phyloP scores from a whole-genome alignment of 139 green algal genomes.

The Chlorella sp. region DNA sequence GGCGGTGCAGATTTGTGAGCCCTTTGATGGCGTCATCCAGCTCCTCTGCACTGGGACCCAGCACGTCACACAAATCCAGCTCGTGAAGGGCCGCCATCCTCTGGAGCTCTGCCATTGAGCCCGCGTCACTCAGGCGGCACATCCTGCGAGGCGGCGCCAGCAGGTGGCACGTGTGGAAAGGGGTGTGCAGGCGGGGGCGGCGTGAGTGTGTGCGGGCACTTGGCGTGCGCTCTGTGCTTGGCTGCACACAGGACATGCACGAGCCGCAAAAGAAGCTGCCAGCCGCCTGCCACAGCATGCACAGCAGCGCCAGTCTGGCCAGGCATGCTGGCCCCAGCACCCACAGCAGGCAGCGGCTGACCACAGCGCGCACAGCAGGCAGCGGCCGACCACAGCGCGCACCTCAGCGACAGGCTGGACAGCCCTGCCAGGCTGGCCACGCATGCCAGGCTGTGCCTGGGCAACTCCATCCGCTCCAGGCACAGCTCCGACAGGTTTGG shows the following conservation, averaged over 20 bases:
- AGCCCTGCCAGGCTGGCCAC: background rate
- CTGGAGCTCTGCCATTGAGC: background rate
- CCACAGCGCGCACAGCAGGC: background rate
- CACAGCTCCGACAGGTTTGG: background rate
- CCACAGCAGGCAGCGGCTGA: background rate
- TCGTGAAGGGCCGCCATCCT: background rate
- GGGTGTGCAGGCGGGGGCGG: background rate
- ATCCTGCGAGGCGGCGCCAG: background rate
- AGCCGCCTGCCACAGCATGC: background rate
- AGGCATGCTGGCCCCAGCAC: too few relatives aligned
- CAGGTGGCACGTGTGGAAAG: background rate
- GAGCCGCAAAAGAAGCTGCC: background rate
- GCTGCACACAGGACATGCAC: background rate
- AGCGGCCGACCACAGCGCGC: background rate
- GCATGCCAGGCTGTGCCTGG: background rate
- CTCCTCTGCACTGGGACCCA: background rate
- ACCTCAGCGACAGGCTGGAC: constrained; percentile 12
- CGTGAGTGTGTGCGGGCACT: background rate
- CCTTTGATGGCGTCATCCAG: background rate
- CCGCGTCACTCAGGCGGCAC: background rate
- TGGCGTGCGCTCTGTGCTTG: background rate
- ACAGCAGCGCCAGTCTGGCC: too few relatives aligned
- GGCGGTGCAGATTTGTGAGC: constrained; percentile 15
- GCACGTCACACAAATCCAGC: constrained; percentile 10
- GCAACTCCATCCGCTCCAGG: constrained; percentile 2